Percentiles rank a stretch among this genome's conserved stretches.
Evolutionary conservation across 2,329 filamentous ascomycete species (phyloP).

Genomic region (Aspergillus latus): DNA sequence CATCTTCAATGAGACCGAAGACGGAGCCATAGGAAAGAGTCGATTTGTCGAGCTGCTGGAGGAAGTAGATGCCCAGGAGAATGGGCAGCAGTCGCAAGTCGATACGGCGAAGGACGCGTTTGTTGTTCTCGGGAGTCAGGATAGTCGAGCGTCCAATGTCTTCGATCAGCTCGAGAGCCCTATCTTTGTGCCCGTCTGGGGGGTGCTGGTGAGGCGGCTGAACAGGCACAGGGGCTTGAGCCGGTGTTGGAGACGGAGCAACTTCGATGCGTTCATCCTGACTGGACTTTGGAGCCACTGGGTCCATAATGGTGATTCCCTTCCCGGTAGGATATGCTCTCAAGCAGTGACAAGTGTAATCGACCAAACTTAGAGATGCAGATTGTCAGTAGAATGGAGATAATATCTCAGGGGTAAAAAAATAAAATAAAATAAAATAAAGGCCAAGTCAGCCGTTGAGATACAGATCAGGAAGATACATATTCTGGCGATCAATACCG

Average conservation of each 20-base stretch:
- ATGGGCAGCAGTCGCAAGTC: constrained; percentile 54
- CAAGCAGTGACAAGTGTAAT: too few relatives aligned
- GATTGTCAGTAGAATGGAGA: neutral
- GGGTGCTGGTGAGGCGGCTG: neutral
- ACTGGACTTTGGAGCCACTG: constrained; percentile 20
- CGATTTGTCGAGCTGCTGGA: constrained; percentile 64
- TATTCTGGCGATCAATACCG: constrained; percentile 1
- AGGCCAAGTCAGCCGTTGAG: neutral
- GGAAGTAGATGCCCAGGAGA: constrained; percentile 62
- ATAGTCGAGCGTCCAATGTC: constrained; percentile 47
- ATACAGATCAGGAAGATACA: neutral
- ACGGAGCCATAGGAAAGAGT: constrained; percentile 62
- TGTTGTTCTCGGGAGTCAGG: constrained; percentile 55
- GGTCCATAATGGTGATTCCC: constrained; percentile 6
- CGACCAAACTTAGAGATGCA: neutral
- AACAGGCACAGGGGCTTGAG: neutral
- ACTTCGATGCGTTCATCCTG: constrained; percentile 28
- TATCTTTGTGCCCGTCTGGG: constrained; percentile 36
- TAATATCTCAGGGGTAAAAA: neutral
- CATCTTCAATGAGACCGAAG: constrained; percentile 62
- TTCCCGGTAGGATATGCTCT: neutral
- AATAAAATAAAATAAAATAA: neutral
- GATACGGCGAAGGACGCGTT: constrained; percentile 52
- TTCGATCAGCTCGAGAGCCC: constrained; percentile 52
- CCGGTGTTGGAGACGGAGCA: constrained; percentile 9